phyloP scores from a whole-genome alignment of 2,329 filamentous ascomycete species.

The Beauveria asiatica region DNA sequence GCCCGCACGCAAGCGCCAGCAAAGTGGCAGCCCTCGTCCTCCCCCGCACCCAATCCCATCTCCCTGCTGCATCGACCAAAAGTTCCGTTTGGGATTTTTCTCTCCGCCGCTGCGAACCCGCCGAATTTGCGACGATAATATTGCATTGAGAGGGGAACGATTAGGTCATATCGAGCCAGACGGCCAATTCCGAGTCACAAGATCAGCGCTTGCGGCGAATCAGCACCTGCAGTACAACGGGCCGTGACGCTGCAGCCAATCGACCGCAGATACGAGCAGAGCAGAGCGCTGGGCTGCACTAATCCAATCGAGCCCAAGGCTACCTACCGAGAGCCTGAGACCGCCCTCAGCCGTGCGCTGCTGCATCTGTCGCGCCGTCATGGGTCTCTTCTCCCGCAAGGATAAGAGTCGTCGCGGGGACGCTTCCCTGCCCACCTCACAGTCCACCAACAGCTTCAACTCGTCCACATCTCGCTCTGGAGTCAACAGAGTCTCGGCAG shows the following conservation, averaged over 20 bases:
- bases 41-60: not conserved
- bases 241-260: constrained; percentile 7
- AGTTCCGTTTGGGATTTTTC: not conserved
- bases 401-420: constrained; percentile 39
- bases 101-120: not conserved
- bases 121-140: not conserved
- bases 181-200: constrained; percentile 12
- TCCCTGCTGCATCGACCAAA: not conserved
- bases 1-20: not conserved
- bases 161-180: not conserved
- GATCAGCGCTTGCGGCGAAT: constrained; percentile 8
- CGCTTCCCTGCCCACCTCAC: constrained; percentile 33
- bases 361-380: constrained; percentile 22
- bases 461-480: constrained; percentile 41
- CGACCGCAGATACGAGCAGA: constrained; percentile 1
- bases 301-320: not conserved
- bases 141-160: constrained; percentile 2
- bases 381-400: constrained; percentile 50
- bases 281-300: not conserved
- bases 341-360: not conserved
- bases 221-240: constrained; percentile 7
- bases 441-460: constrained; percentile 43
- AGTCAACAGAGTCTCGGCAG: constrained; percentile 42
- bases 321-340: not conserved
- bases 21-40: not conserved